Conservation (phyloP, 192 early-diverging fungal species). For the Glomus cerebriforme region DNA sequence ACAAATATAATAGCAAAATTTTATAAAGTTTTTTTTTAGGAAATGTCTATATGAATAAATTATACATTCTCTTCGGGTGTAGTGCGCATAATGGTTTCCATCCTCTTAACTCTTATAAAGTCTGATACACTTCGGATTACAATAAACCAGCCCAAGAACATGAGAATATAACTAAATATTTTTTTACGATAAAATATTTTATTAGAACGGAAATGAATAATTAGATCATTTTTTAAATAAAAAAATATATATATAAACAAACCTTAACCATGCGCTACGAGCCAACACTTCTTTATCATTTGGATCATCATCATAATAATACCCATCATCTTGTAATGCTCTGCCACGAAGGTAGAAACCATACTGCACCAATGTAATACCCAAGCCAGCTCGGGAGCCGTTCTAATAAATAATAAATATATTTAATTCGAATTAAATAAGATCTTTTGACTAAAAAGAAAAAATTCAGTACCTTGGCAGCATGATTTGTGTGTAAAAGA, state of each 20-base stretch:
- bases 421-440: not conserved
- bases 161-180: conserved; percentile 66
- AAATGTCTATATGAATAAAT: not conserved
- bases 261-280: conserved; percentile 37
- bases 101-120: conserved; percentile 68
- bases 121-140: conserved; percentile 72
- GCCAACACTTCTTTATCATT: conserved; percentile 41
- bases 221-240: not conserved
- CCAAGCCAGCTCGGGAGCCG: conserved; percentile 77
- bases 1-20: too few relatives aligned
- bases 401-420: conserved; percentile 42
- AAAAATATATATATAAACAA: conserved; percentile 21
- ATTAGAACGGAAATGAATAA: conserved; percentile 48
- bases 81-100: conserved; percentile 65
- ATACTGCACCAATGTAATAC: conserved; percentile 78
- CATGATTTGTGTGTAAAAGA: conserved; percentile 86
- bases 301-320: conserved; percentile 27
- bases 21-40: too few relatives aligned
- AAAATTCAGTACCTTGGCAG: conserved; percentile 59
- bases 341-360: conserved; percentile 71
- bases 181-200: conserved; percentile 16
- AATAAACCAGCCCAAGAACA: conserved; percentile 74
- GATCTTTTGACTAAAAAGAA: not conserved
- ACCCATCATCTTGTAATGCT: conserved; percentile 26
- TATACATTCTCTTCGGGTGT: conserved; percentile 32